Evolutionary conservation across 1,139 yeast genomes (phyloP).

Genomic region (Saccharomycopsis hybrid): DNA sequence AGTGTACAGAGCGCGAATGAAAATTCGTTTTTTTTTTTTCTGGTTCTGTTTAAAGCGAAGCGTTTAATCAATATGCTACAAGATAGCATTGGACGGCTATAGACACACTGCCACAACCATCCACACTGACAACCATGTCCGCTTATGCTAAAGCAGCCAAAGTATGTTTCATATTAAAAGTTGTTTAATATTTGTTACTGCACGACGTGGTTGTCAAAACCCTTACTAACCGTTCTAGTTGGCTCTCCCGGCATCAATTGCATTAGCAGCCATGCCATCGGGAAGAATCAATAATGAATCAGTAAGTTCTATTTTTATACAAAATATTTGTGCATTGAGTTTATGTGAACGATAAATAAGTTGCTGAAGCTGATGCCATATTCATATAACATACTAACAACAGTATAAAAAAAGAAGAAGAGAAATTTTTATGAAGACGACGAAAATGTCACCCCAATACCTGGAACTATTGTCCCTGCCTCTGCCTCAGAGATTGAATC

Average conservation of each 20-base stretch:
- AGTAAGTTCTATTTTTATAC: too few species aligned
- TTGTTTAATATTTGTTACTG: too few species aligned
- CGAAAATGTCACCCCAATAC: conserved; percentile 42
- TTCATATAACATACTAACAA: conserved; percentile 1
- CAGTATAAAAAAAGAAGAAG: conserved; percentile 19
- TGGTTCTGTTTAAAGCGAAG: too few species aligned
- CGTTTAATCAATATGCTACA: too few species aligned
- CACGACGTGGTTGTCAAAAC: not conserved
- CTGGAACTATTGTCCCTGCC: conserved; percentile 51
- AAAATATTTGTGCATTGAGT: too few species aligned
- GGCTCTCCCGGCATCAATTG: not conserved
- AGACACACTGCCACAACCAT: too few species aligned
- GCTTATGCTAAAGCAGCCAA: not conserved
- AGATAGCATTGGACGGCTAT: too few species aligned
- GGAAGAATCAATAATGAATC: conserved; percentile 5
- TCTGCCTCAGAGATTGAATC: conserved; percentile 39
- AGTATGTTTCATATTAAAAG: not conserved
- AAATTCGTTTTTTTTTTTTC: too few species aligned
- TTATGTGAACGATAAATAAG: too few species aligned
- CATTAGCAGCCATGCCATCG: not conserved
- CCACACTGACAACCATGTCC: not conserved
- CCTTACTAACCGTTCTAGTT: too few species aligned
- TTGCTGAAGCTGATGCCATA: too few species aligned
- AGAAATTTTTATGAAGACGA: conserved; percentile 63
- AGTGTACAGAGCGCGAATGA: too few species aligned